These are phyloP conservation scores for Penicillium bialowiezense DNA, from an alignment of 495 filamentous ascomycete species.

Conservation along the genomic window DNA sequence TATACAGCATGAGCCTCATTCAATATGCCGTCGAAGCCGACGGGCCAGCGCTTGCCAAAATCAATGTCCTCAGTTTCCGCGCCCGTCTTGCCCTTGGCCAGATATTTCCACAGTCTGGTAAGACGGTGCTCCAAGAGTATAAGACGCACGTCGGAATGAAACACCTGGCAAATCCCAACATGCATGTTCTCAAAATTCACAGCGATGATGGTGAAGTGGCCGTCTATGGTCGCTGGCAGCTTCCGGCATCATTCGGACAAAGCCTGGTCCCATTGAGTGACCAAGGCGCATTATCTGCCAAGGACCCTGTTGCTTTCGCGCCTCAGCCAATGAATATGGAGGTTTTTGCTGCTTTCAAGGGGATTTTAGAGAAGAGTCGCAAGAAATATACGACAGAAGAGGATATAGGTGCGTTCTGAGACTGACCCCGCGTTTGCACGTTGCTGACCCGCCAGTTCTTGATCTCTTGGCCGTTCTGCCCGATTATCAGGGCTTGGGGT, in stretches of 20 bases:
- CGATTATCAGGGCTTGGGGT: constrained; percentile 47
- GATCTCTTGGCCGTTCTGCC: constrained; percentile 47
- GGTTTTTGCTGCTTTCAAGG: constrained; percentile 12
- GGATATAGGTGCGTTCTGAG: constrained; percentile 22
- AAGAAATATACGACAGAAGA: constrained; percentile 14
- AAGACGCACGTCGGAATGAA: constrained; percentile 23
- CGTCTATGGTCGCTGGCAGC: constrained; percentile 21
- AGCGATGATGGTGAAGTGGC: constrained; percentile 14
- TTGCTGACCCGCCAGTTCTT: constrained; percentile 22
- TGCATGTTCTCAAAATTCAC: constrained; percentile 22
- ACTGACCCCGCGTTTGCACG: not conserved
- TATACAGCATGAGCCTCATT: constrained; percentile 4
- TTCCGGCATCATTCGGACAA: constrained; percentile 12
- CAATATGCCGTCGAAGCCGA: constrained; percentile 23
- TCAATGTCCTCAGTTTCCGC: constrained; percentile 24
- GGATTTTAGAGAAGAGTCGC: constrained; percentile 13
- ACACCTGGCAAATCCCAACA: constrained; percentile 21
- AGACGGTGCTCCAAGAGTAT: constrained; percentile 7
- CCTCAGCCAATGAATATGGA: constrained; percentile 22
- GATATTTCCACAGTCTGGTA: constrained; percentile 17
- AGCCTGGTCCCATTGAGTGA: constrained; percentile 15
- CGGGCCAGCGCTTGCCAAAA: constrained; percentile 13
- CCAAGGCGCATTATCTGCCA: constrained; percentile 11
- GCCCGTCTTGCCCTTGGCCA: constrained; percentile 3
- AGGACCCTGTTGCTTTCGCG: constrained; percentile 11